A percentile compares a stretch with the other conserved stretches of the same genome.
These are phyloP conservation scores for Candida suzukii DNA, from an alignment of 805 yeast species.

Conservation along the genomic window DNA sequence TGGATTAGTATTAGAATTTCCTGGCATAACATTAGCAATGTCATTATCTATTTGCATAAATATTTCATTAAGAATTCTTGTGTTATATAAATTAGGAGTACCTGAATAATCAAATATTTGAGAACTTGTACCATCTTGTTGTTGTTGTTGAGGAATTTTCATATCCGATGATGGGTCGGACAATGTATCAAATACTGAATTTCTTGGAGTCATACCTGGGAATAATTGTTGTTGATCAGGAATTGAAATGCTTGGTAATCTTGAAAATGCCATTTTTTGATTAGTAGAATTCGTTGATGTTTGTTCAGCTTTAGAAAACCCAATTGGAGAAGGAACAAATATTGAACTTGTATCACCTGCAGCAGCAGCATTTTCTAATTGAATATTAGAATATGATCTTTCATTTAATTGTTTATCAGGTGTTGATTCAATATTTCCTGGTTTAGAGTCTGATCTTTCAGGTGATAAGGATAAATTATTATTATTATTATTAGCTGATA, in stretches of 20 bases:
- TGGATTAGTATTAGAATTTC: too few relatives aligned
- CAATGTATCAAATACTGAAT: background rate
- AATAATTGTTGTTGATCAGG: background rate
- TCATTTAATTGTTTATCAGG: background rate
- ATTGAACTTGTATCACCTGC: background rate
- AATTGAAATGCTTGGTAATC: too few relatives aligned
- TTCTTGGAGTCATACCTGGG: background rate
- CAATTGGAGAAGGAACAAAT: constrained; percentile 25
- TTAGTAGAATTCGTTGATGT: constrained; percentile 1
- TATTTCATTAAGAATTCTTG: constrained; percentile 12
- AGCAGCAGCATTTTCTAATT: background rate
- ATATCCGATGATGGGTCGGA: background rate
- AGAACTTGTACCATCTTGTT: too few relatives aligned
- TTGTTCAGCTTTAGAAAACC: constrained; percentile 15
- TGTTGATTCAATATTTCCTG: background rate
- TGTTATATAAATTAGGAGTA: background rate
- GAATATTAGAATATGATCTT: background rate
- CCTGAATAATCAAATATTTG: background rate
- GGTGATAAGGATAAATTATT: background rate
- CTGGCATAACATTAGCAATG: constrained; percentile 16
- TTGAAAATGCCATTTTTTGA: too few relatives aligned
- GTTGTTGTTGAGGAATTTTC: background rate
- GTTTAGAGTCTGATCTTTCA: background rate
- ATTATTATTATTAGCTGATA: background rate
- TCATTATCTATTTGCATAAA: constrained; percentile 25